Evolutionary conservation across 164 flowering plant species (phyloP), one percentile per base, ranked within the genome.

Genomic region (Aristolochia fimbriata): DNA sequence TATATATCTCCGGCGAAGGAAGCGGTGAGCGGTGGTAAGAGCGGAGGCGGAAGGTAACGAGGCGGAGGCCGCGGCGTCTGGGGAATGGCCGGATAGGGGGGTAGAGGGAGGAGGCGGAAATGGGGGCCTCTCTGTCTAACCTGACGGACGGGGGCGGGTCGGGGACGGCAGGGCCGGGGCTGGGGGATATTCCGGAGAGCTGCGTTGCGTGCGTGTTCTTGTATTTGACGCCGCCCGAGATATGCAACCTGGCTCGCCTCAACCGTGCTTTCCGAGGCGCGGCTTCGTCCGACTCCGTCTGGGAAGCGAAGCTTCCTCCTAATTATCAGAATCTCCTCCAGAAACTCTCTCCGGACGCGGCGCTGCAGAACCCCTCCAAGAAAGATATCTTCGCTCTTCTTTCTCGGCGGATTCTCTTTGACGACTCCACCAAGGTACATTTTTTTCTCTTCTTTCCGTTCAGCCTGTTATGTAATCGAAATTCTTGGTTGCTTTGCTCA

Each of bases 181-280:
- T 94, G 3, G 99, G 99, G 4, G 99, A 94, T 67, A 91, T 94
- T 65, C 97, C 99, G 53, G 97, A 94, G 77, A 88, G 80, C 72
- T 94, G 97, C 75, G 91, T 94, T 17, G 99, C 99, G 0, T 81
- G 88, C 68, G 99, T 94, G 4, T 86, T 91, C 57, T 62, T 77
- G 62, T 77, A 86, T 68, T 74, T 94, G 41, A 85, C 93, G 4
- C 97, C 99, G 48, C 97, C 99, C n/a, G 99, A 94, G 84, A 94
- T 94, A 51, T 94, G 99, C 75, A 91, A 88, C 62, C 73, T 94
- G 6, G 99, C 99, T 3, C 76, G 95, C 53, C 81, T 94, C 37
- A 94, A 94, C 63, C 76, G 95, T 10, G 91, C 99, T 3, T 94
- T 94, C 60, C 91, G 99, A 7, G 91, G 97, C 24, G 99, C 99